Percentiles rank a stretch among this genome's conserved stretches.
Conservation (phyloP, 306 rosid species). For the Styphnolobium japonicum region DNA sequence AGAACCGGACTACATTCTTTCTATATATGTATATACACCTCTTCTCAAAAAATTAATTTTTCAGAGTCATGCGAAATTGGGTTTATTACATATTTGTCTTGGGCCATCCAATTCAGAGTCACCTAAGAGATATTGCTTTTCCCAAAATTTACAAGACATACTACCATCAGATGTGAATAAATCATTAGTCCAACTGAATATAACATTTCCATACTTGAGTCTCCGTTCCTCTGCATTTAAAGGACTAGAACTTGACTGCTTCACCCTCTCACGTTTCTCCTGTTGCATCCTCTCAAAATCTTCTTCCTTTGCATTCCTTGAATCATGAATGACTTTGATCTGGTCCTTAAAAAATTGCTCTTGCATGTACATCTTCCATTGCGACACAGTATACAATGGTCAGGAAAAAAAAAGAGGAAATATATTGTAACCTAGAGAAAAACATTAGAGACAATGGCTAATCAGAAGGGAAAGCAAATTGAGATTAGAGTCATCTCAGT, state of each 20-base stretch:
- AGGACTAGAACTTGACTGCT: constrained; percentile 36
- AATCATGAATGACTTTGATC: constrained; percentile 42
- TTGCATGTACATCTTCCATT: constrained; percentile 59
- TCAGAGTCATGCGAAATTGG: background rate
- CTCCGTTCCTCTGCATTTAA: constrained; percentile 40
- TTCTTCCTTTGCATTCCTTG: constrained; percentile 59
- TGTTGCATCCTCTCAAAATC: constrained; percentile 68
- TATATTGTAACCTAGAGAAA: background rate
- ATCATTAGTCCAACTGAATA: background rate
- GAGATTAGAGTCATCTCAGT: background rate
- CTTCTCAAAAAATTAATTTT: background rate
- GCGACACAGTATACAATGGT: background rate
- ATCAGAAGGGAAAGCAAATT: background rate
- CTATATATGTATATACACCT: background rate
- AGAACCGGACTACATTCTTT: background rate
- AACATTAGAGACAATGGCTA: background rate
- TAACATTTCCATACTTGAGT: constrained; percentile 36
- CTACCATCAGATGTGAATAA: background rate
- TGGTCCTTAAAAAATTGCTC: constrained; percentile 61
- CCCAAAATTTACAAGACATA: background rate
- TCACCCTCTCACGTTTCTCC: constrained; percentile 61
- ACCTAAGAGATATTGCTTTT: background rate
- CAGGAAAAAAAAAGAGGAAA: background rate
- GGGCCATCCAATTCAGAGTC: background rate
- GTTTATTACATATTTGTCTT: background rate